Evolutionary conservation across 2,329 filamentous ascomycete species (phyloP), one percentile per base, ranked within the genome.

Genomic region (Penicillium sp.): DNA sequence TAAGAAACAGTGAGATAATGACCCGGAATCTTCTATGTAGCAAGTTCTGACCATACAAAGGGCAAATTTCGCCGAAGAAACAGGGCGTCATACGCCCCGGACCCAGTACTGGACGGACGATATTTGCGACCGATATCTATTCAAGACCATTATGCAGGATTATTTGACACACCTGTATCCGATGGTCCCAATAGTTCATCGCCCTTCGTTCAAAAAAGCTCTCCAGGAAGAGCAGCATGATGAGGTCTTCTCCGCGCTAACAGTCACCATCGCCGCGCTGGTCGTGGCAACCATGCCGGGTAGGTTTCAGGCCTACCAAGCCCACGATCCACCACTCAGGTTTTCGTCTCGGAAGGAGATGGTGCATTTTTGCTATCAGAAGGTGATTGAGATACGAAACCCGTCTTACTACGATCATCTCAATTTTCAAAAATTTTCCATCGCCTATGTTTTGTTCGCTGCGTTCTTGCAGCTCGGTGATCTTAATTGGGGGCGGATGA

Each of bases 401-500:
- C 47, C 50, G 4, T 45, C 52, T 7, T 59, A 59, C 27, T 67
- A 58, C 14, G 59, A 63, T 29, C 41, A 62, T 15, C 54, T n/a
- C 5, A 73, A 64, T 55, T 68, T 70, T 33, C 61, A 67, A n/a
- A 74, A 75, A 43, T 74, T 72, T 65, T 67, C 72, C 5, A 62
- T 67, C 1, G 69, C 67, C 1, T 75, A 73, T 47, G 54, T 72
- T 1, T 57, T 73, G 3, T 68, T 63, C 12, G 65, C 72, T 4
- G 67, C 69, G 0, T 69, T 69, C 18, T 67, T 73, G 45, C 72
- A 75, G 35, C 69, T 71, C 0, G 72, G 73, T 1, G 69, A 73
- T 40, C 65, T 66, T 2, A 75, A 74, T 51, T 67, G 66, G 29
- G 67, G 69, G 8, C 64, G 72, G 2, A 75, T 75, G 70, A 55